These are phyloP conservation scores for Hygrophorus russula DNA, from an alignment of 768 basidiomycete species.

Conservation along the genomic window DNA sequence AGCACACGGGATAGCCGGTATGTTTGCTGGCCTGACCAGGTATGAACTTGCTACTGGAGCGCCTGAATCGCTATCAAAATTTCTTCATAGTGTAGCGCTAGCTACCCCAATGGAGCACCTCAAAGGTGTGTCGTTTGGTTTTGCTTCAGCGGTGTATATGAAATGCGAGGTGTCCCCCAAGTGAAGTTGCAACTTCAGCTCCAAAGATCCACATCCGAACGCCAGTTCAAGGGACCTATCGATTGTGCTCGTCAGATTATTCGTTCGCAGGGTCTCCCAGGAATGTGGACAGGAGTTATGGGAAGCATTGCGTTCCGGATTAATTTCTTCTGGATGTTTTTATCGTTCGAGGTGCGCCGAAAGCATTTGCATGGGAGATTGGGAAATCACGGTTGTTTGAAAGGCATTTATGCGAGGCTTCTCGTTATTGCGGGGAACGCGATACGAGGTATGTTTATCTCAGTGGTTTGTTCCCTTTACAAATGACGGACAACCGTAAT, in stretches of 20 bases:
- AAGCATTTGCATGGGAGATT: slow-evolving; percentile 3
- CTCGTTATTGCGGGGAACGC: slow-evolving; percentile 42
- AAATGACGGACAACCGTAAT: background rate
- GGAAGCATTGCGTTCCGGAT: slow-evolving; percentile 63
- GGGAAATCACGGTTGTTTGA: slow-evolving; percentile 11
- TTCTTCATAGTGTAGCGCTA: slow-evolving; percentile 39
- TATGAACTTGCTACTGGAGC: slow-evolving; percentile 16
- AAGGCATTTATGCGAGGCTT: slow-evolving; percentile 55
- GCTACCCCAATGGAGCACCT: slow-evolving; percentile 73
- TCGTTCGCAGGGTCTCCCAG: slow-evolving; percentile 45
- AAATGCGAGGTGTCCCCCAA: slow-evolving; percentile 11
- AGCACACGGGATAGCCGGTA: slow-evolving; percentile 56
- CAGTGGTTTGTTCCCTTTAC: background rate
- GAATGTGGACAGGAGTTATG: slow-evolving; percentile 68
- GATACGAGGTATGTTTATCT: slow-evolving; percentile 37
- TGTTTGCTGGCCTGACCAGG: slow-evolving; percentile 64
- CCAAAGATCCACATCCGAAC: slow-evolving; percentile 35
- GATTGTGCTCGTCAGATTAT: slow-evolving; percentile 59
- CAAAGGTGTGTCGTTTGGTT: slow-evolving; percentile 36
- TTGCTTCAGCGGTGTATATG: background rate
- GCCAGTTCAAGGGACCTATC: slow-evolving; percentile 54
- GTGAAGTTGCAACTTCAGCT: slow-evolving; percentile 63
- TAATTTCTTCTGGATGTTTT: slow-evolving; percentile 75
- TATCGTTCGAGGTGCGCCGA: slow-evolving; percentile 46
- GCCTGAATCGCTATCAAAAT: slow-evolving; percentile 5